Percentiles rank a stretch among this genome's conserved stretches.
Evolutionary conservation across 352 stramenopile species (phyloP).

Genomic region (Globisporangium barbulae): DNA sequence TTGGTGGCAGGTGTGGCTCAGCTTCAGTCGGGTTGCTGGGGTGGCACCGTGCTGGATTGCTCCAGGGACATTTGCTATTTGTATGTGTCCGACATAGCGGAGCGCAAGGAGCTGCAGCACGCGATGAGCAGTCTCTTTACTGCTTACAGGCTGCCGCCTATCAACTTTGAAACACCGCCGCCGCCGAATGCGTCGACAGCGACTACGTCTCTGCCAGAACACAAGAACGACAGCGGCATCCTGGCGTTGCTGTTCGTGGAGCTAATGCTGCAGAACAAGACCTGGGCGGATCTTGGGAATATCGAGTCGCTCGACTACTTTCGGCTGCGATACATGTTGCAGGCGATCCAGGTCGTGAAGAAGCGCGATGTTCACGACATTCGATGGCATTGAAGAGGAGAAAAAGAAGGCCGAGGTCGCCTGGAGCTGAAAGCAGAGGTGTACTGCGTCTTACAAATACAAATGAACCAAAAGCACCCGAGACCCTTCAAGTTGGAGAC

Average conservation of each 20-base stretch:
- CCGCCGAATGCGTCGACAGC: not conserved
- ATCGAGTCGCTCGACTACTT: conserved; percentile 12
- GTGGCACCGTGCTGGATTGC: conserved; percentile 2
- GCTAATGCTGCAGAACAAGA: not conserved
- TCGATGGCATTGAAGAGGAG: not conserved
- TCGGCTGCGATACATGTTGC: conserved; percentile 12
- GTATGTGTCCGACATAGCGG: not conserved
- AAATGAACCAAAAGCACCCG: not conserved
- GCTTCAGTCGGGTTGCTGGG: conserved; percentile 9
- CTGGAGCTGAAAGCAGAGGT: no score
- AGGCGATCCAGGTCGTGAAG: conserved; percentile 9
- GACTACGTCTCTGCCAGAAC: not conserved
- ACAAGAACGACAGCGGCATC: conserved; percentile 6
- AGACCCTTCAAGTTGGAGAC: no score
- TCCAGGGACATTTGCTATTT: conserved; percentile 5
- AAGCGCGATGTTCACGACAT: conserved; percentile 6
- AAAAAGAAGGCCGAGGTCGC: no score
- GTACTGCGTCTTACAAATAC: not conserved
- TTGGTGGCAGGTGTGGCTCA: not conserved
- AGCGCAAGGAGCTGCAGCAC: not conserved
- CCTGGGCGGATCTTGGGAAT: not conserved
- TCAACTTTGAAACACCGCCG: not conserved
- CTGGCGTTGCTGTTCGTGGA: conserved; percentile 15
- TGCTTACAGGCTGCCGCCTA: not conserved
- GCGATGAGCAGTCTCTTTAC: not conserved